phyloP scores from a whole-genome alignment of 495 filamentous ascomycete species.

The Penicillium verhagenii region DNA sequence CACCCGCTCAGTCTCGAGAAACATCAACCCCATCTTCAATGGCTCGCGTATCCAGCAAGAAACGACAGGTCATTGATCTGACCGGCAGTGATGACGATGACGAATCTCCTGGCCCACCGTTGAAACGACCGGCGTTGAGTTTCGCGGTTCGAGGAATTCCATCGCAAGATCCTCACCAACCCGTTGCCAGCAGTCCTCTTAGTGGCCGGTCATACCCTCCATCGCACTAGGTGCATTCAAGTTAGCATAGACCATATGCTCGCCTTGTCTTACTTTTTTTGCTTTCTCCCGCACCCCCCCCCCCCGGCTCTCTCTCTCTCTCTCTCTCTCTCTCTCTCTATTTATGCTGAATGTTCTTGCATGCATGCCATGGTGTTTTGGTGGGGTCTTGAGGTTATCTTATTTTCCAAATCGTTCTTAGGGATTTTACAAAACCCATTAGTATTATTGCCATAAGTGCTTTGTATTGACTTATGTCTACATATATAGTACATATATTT shows the following conservation, averaged over 20 bases:
- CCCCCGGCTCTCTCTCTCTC: no score
- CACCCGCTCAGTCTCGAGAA: slow-evolving; percentile 55
- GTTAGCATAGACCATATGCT: background rate
- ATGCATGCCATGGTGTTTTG: slow-evolving; percentile 21
- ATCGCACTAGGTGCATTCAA: slow-evolving; percentile 12
- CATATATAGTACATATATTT: no score
- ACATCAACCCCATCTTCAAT: slow-evolving; percentile 49
- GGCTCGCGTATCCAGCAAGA: slow-evolving; percentile 49
- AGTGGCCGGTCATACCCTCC: slow-evolving; percentile 22
- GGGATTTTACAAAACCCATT: no score
- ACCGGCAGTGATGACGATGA: slow-evolving; percentile 70
- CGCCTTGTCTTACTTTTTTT: background rate
- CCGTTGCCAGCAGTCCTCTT: slow-evolving; percentile 21
- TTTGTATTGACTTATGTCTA: no score
- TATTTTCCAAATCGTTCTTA: no score
- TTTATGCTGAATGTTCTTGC: background rate
- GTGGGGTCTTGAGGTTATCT: slow-evolving; percentile 19
- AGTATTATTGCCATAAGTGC: no score
- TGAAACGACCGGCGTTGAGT: slow-evolving; percentile 48
- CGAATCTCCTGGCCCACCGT: slow-evolving; percentile 51
- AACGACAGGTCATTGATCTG: slow-evolving; percentile 77
- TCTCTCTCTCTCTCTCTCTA: slow-evolving; percentile 7
- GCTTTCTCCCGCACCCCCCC: no score
- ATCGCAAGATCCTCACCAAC: slow-evolving; percentile 23
- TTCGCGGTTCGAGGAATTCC: slow-evolving; percentile 18